Evolutionary conservation across 208 protist genomes (phyloP), one percentile per base, ranked within the genome.

Genomic region (Endotrypanum monterogeii): DNA sequence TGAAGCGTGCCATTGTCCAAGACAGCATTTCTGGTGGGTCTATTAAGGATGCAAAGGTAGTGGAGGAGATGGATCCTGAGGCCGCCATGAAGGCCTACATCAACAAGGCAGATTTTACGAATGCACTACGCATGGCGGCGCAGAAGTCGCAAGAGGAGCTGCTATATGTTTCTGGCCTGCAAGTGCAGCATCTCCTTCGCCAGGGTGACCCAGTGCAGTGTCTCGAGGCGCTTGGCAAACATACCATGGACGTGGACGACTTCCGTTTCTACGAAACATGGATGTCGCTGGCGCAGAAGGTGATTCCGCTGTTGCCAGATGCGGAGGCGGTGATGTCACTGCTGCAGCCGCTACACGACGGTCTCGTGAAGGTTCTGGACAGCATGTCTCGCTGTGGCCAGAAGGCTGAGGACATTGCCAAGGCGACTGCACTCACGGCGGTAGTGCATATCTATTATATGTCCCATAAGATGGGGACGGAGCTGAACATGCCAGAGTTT

Each of bases 201-300:
- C 79, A 94, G 39, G 83, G 80, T 35, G 82, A 94, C 50, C 20
- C 90, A 23, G 35, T 74, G 39, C 71, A 76, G 65, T 92, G 89
- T 48, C 83, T 96, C 37, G 85, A 86, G 65, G 89, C 93, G 57
- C 67, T 96, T 37, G 70, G 77, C 60, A 82, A 84, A 65, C 76
- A 94, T 52, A 72, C 74, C 11, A 65, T 96, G 54, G 91, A 97
- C 57, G 68, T 89, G 11, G 80, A 93, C 12, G 94, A 98, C 84
- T 98, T 98, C 81, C 89, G 94, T 58, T 98, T 98, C 78, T 96
- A 92, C 82, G 86, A 90, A 30, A 86, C 87, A 32, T 98, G 91
- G 90, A 54, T 94, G 56, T 84, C 88, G 39, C 50, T 94, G 56
- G 89, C 83, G 28, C 83, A 94, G 58, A 73, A 82, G 73, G 56